Percentiles rank a stretch among this genome's conserved stretches.
Evolutionary conservation across 192 early-diverging fungal genomes (phyloP).

Genomic region (Allomyces javanicus): DNA sequence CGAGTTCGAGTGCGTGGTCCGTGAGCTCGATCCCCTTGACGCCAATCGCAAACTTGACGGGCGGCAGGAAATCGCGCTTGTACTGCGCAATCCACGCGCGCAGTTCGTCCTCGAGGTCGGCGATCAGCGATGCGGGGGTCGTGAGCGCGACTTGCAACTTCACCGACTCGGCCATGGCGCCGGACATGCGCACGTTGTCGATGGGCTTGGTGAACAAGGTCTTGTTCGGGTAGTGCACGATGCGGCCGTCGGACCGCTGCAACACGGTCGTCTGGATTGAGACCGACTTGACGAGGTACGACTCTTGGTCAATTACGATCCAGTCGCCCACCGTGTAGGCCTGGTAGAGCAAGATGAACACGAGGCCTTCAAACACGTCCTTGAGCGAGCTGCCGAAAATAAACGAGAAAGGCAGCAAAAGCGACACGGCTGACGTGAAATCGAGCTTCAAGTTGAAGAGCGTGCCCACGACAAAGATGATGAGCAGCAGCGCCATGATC

Average conservation of each 20-base stretch:
- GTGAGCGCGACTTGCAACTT: too few relatives aligned
- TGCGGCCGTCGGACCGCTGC: constrained; percentile 57
- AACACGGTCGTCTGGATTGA: constrained; percentile 66
- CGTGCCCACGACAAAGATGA: constrained; percentile 36
- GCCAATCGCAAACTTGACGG: too few relatives aligned
- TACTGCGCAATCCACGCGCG: too few relatives aligned
- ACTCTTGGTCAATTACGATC: constrained; percentile 45
- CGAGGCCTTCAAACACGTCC: constrained; percentile 58
- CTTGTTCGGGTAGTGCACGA: constrained; percentile 56
- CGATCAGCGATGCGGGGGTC: too few relatives aligned
- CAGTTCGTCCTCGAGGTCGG: too few relatives aligned
- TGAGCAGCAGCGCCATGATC: not conserved
- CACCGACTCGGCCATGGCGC: constrained; percentile 27
- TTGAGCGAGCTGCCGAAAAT: constrained; percentile 68
- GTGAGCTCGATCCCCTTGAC: too few relatives aligned
- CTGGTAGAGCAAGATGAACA: constrained; percentile 68
- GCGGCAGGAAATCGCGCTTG: too few relatives aligned
- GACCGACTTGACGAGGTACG: constrained; percentile 51
- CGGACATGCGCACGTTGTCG: constrained; percentile 49
- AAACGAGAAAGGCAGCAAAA: constrained; percentile 62
- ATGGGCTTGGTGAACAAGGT: constrained; percentile 38
- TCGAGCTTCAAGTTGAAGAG: constrained; percentile 37
- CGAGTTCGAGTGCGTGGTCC: too few relatives aligned
- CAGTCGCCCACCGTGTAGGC: constrained; percentile 58
- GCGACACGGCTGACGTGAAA: constrained; percentile 18